A percentile compares a stretch with the other conserved stretches of the same genome.
Evolutionary conservation across 805 yeast genomes (phyloP).

Genomic region (Candida gorgasii): DNA sequence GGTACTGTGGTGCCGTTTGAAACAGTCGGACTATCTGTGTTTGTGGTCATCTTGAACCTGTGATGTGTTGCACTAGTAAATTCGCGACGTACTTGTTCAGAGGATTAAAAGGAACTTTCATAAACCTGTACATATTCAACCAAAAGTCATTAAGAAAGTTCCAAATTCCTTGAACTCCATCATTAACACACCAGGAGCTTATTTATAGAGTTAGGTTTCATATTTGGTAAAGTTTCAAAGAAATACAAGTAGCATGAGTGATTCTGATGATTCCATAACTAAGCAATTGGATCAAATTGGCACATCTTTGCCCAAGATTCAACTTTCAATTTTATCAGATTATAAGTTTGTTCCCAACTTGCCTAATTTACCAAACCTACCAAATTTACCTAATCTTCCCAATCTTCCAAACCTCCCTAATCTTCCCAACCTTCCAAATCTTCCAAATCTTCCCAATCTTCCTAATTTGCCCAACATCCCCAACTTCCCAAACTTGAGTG

Average conservation of each 20-base stretch:
- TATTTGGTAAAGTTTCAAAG: no score
- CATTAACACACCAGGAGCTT: no score
- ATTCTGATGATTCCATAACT: conserved; percentile 40
- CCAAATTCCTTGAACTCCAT: no score
- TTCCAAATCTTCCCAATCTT: conserved; percentile 10
- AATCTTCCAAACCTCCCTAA: conserved; percentile 24
- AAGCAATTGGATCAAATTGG: conserved; percentile 57
- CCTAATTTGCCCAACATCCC: conserved; percentile 9
- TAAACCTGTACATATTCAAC: no score
- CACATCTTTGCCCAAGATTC: conserved; percentile 6
- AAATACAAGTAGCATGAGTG: conserved; percentile 6
- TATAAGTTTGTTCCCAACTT: conserved; percentile 5
- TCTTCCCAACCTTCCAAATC: conserved; percentile 24
- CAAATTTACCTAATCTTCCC: conserved; percentile 13
- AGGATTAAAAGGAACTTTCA: no score
- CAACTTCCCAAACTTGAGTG: conserved; percentile 10
- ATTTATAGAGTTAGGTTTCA: no score
- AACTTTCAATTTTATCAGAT: conserved; percentile 3
- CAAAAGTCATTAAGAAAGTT: no score
- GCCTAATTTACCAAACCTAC: conserved; percentile 5
- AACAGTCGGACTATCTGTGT: not conserved
- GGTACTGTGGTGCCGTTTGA: no score
- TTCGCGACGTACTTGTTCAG: no score
- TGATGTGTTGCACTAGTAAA: no score
- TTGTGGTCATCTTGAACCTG: not conserved